Conservation (phyloP, 73 alveolate genomes). For the Paramecium tetraurelia region DNA sequence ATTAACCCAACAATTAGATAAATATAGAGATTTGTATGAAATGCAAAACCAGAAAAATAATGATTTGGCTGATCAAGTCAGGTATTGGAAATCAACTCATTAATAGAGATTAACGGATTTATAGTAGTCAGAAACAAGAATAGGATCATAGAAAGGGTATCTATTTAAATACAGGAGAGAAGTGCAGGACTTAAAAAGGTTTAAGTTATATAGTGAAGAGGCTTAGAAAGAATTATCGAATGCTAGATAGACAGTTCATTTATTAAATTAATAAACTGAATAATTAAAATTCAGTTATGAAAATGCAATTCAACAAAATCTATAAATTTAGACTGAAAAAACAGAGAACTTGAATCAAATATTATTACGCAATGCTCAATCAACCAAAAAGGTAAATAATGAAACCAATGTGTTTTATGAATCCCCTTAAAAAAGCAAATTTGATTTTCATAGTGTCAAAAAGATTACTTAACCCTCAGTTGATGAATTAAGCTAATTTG, state of each 20-base stretch:
- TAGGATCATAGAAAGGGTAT: slow-evolving; percentile 29
- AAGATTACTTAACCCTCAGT: neutral
- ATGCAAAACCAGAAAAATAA: neutral
- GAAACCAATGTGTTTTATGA: neutral
- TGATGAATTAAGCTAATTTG: neutral
- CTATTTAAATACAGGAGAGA: slow-evolving; percentile 27
- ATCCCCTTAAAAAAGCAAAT: neutral
- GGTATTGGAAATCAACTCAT: slow-evolving; percentile 39
- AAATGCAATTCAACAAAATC: neutral
- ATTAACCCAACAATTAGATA: neutral
- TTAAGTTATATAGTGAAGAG: neutral
- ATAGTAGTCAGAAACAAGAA: neutral
- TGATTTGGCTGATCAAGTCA: neutral
- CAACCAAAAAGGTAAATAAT: neutral
- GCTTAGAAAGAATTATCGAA: neutral
- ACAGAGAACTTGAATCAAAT: neutral
- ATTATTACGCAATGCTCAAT: neutral
- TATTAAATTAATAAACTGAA: neutral
- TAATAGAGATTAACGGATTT: slow-evolving; percentile 26
- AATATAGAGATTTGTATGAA: neutral
- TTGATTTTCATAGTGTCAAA: neutral
- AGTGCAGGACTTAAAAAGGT: neutral
- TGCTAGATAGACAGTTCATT: neutral
- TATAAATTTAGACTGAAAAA: neutral
- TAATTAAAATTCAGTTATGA: neutral